phyloP scores from a whole-genome alignment of 768 basidiomycete genomes.

The Tricholoma flavovirens region DNA sequence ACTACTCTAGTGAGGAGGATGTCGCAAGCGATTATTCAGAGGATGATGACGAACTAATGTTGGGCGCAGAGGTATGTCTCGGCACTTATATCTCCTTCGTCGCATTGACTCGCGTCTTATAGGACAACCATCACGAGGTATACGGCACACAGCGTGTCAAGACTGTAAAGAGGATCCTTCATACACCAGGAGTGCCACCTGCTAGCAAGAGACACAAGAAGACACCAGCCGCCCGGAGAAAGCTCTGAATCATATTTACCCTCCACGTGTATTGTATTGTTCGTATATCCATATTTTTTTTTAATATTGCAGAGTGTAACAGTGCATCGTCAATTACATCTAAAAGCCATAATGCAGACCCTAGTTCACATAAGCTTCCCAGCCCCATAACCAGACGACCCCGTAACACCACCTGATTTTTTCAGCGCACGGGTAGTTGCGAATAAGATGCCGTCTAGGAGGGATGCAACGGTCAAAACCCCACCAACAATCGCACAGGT shows the following conservation, averaged over 20 bases:
- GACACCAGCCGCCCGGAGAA: constrained; percentile 1
- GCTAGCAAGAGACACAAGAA: constrained; percentile 32
- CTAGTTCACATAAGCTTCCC: constrained; percentile 41
- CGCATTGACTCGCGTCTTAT: not conserved
- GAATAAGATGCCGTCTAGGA: constrained; percentile 85
- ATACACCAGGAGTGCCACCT: constrained; percentile 9
- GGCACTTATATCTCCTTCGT: not conserved
- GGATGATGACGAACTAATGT: constrained; percentile 56
- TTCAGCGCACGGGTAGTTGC: constrained; percentile 73
- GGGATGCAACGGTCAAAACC: constrained; percentile 87
- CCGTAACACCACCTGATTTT: constrained; percentile 37
- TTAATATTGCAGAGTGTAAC: constrained; percentile 3
- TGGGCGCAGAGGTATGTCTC: constrained; percentile 47
- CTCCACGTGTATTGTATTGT: not conserved
- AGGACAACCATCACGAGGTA: constrained; percentile 39
- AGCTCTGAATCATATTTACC: not conserved
- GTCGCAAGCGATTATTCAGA: constrained; percentile 26
- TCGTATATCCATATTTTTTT: constrained; percentile 4
- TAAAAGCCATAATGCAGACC: constrained; percentile 5
- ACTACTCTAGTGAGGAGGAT: constrained; percentile 25
- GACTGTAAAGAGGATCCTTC: constrained; percentile 6
- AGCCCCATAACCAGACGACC: constrained; percentile 23
- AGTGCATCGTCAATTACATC: constrained; percentile 7
- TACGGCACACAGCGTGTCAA: constrained; percentile 20
- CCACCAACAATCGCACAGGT: constrained; percentile 98